Evolutionary conservation across 2,329 filamentous ascomycete genomes (phyloP).

Genomic region (Exophiala xenobiotica): DNA sequence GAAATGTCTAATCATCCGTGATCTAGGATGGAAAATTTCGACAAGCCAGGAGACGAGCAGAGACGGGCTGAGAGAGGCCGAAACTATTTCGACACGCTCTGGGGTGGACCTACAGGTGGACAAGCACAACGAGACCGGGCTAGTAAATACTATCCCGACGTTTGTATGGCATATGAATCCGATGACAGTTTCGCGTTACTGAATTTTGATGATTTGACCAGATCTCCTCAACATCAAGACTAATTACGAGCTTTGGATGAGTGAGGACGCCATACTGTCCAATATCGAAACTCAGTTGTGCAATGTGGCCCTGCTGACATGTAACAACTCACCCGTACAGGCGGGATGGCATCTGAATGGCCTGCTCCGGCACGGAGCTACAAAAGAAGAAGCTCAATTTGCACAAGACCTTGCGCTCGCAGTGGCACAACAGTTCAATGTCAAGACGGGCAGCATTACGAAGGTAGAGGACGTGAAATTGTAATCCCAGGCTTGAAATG

Average conservation of each 20-base stretch:
- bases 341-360: not conserved
- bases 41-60: conserved; percentile 4
- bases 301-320: conserved; percentile 4
- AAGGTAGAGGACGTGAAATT: conserved; percentile 2
- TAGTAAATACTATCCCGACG: not conserved
- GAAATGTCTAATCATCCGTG: not conserved
- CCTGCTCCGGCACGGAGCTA: not conserved
- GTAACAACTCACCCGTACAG: conserved; percentile 4
- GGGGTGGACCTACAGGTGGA: not conserved
- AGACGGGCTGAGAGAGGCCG: conserved; percentile 4
- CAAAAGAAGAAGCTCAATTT: conserved; percentile 1
- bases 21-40: not conserved
- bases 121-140: not conserved
- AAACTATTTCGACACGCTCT: conserved; percentile 6
- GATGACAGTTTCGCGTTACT: not conserved
- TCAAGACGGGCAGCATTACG: not conserved
- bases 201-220: conserved; percentile 1
- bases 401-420: not conserved
- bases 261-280: conserved; percentile 6
- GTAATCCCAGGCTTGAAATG: not conserved
- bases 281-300: conserved; percentile 3
- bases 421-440: conserved; percentile 4
- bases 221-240: conserved; percentile 3
- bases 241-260: conserved; percentile 6
- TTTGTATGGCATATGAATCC: not conserved